Evolutionary conservation across 164 flowering plant species (phyloP).

Genomic region (Pachysandra terminalis): DNA sequence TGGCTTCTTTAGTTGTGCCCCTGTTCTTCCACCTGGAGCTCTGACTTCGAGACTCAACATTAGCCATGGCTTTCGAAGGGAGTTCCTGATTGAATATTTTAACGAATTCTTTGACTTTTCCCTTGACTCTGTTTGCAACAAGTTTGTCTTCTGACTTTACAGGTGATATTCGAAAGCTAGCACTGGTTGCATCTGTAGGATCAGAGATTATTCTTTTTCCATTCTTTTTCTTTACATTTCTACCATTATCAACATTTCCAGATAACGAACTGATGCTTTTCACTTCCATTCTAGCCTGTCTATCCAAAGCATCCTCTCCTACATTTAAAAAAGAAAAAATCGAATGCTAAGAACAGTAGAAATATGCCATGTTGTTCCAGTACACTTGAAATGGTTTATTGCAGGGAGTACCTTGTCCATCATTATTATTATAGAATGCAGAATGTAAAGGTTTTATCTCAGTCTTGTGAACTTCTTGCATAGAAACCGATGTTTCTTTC

Average conservation of each 20-base stretch:
- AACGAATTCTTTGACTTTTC: constrained; percentile 72
- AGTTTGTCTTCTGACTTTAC: constrained; percentile 20
- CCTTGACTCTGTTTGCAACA: constrained; percentile 34
- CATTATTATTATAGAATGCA: constrained; percentile 19
- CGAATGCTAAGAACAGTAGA: background rate
- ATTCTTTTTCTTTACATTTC: constrained; percentile 26
- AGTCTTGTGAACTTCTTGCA: constrained; percentile 20
- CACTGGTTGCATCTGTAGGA: constrained; percentile 18
- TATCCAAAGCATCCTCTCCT: constrained; percentile 28
- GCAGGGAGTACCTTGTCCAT: constrained; percentile 30
- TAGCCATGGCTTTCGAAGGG: constrained; percentile 26
- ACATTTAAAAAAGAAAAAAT: constrained; percentile 5
- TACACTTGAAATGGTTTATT: constrained; percentile 3
- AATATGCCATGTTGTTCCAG: background rate
- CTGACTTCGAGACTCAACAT: constrained; percentile 21
- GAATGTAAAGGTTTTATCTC: constrained; percentile 18
- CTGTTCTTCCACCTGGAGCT: constrained; percentile 36
- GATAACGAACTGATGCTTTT: constrained; percentile 18
- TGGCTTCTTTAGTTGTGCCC: constrained; percentile 20
- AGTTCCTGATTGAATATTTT: constrained; percentile 70
- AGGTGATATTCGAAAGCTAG: constrained; percentile 21
- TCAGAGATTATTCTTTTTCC: constrained; percentile 17
- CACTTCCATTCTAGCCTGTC: constrained; percentile 18
- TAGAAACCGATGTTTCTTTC: constrained; percentile 14
- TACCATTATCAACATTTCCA: constrained; percentile 14